A percentile compares a stretch with the other conserved stretches of the same genome.
phyloP scores from a whole-genome alignment of 345 rosid genomes.

The Rhizophora mangle region DNA sequence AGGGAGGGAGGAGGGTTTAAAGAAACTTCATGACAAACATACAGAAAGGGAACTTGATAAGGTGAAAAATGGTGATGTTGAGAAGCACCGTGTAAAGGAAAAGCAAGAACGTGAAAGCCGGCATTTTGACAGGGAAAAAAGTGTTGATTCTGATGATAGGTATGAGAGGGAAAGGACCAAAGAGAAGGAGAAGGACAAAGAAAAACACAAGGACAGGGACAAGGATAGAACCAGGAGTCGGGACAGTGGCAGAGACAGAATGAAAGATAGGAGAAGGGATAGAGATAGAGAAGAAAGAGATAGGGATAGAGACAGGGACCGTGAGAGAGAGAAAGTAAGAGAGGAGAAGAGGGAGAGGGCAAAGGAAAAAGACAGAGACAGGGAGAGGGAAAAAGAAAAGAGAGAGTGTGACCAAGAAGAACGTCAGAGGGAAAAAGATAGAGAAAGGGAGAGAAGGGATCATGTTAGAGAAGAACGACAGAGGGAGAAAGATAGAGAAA shows the following conservation, averaged over 20 bases:
- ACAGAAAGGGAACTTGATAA: constrained; percentile 49
- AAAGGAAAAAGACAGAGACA: constrained; percentile 13
- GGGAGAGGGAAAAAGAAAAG: constrained; percentile 15
- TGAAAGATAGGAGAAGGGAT: constrained; percentile 1
- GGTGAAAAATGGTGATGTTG: constrained; percentile 37
- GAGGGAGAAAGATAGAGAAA: no score
- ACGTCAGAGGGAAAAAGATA: neutral
- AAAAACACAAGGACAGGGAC: constrained; percentile 8
- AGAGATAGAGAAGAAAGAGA: constrained; percentile 34
- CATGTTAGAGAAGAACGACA: no score
- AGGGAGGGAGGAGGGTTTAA: constrained; percentile 42
- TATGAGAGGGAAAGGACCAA: constrained; percentile 29
- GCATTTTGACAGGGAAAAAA: constrained; percentile 48
- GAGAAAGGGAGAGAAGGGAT: constrained; percentile 10
- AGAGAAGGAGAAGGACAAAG: constrained; percentile 18
- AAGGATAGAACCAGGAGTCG: constrained; percentile 13
- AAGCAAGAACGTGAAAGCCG: constrained; percentile 40
- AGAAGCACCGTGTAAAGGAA: constrained; percentile 48
- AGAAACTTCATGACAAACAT: constrained; percentile 47
- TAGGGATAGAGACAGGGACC: constrained; percentile 26
- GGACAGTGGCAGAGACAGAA: constrained; percentile 15
- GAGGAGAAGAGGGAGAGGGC: constrained; percentile 12
- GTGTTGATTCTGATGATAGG: constrained; percentile 45
- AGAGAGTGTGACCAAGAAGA: constrained; percentile 11
- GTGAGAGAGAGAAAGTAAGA: constrained; percentile 5